A percentile compares a stretch with the other conserved stretches of the same genome.
These are phyloP conservation scores for Hyphodiscus hymeniophilus DNA, from an alignment of 495 filamentous ascomycete genomes.

Conservation along the genomic window DNA sequence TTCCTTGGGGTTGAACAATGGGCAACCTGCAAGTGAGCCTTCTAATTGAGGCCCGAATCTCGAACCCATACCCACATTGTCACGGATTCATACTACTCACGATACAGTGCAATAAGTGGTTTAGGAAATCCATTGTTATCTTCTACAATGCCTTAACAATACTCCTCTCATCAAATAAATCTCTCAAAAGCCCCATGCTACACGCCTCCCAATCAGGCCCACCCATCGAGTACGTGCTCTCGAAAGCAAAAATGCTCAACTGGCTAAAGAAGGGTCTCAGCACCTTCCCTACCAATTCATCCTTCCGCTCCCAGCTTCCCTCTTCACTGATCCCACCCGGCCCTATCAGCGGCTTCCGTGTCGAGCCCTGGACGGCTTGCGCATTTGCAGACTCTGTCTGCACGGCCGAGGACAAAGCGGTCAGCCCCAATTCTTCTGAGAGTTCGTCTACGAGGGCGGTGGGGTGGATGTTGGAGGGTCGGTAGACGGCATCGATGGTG, in stretches of 20 bases:
- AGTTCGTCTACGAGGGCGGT: constrained; percentile 80
- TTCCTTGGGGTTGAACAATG: too few relatives aligned
- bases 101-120: not conserved
- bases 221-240: constrained; percentile 82
- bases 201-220: constrained; percentile 61
- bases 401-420: constrained; percentile 23
- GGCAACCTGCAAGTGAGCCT: too few relatives aligned
- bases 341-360: constrained; percentile 38
- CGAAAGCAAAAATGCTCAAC: constrained; percentile 85
- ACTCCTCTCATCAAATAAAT: constrained; percentile 74
- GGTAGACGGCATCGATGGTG: constrained; percentile 93
- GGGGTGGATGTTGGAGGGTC: constrained; percentile 61
- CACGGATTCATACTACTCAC: too few relatives aligned
- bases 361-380: constrained; percentile 11
- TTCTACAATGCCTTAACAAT: constrained; percentile 41
- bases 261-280: constrained; percentile 84
- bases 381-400: constrained; percentile 18
- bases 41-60: too few relatives aligned
- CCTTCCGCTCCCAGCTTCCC: constrained; percentile 44
- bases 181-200: constrained; percentile 57
- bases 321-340: constrained; percentile 41
- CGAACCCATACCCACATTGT: too few relatives aligned
- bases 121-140: not conserved
- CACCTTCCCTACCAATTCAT: constrained; percentile 65
- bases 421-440: constrained; percentile 62